These are phyloP conservation scores for Inonotus obliquus DNA, from an alignment of 1,284 basidiomycete species.

Conservation along the genomic window DNA sequence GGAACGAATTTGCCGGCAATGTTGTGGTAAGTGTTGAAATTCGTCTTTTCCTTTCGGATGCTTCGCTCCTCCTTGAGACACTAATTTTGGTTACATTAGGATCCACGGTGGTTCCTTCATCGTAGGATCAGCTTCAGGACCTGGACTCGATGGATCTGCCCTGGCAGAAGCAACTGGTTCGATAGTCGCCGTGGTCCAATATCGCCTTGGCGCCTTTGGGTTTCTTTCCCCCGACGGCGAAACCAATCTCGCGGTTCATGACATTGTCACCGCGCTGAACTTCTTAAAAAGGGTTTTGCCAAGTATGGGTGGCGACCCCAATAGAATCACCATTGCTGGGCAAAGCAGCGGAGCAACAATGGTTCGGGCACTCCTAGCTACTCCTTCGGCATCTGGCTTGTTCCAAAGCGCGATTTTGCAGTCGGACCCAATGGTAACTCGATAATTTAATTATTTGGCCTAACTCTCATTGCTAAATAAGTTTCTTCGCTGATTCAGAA, in stretches of 20 bases:
- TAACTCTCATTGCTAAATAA: neutral
- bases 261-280: slow-evolving; percentile 63
- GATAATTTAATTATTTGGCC: neutral
- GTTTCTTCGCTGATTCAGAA: slow-evolving; percentile 38
- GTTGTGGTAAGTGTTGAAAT: slow-evolving; percentile 51
- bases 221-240: slow-evolving; percentile 64
- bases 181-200: slow-evolving; percentile 83
- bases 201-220: slow-evolving; percentile 78
- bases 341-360: slow-evolving; percentile 84
- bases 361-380: slow-evolving; percentile 69
- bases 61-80: neutral
- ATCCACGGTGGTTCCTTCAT: slow-evolving; percentile 85
- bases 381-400: slow-evolving; percentile 57
- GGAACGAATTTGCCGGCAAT: slow-evolving; percentile 47
- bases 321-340: slow-evolving; percentile 77
- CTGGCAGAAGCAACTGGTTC: slow-evolving; percentile 70
- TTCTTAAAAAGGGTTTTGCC: slow-evolving; percentile 61
- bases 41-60: neutral
- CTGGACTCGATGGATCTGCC: slow-evolving; percentile 75
- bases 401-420: slow-evolving; percentile 77
- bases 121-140: slow-evolving; percentile 62
- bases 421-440: slow-evolving; percentile 15
- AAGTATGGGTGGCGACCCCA: slow-evolving; percentile 63
- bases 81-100: slow-evolving; percentile 39
- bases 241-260: slow-evolving; percentile 69